A percentile compares a stretch with the other conserved stretches of the same genome.
Evolutionary conservation across 345 rosid species (phyloP).

Genomic region (Diplotaxis tenuifolia): DNA sequence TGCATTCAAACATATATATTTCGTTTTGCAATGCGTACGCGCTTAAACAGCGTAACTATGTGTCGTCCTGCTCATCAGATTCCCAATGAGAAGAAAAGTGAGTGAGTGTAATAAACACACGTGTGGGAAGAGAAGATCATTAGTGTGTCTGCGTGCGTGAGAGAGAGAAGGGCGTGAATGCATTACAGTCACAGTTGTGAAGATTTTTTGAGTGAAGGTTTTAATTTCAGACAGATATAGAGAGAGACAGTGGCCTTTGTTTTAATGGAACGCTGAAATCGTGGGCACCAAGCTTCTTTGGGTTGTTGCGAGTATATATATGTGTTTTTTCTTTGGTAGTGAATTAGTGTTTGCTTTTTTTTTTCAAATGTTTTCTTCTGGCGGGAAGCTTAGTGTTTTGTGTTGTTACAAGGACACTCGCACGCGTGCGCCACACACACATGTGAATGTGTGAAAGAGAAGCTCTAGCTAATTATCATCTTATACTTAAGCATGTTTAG

Average conservation of each 20-base stretch:
- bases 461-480: neutral
- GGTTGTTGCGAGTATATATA: constrained; percentile 1
- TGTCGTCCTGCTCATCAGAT: too few relatives aligned
- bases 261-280: constrained; percentile 35
- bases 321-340: neutral
- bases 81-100: constrained; percentile 70
- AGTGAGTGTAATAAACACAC: constrained; percentile 18
- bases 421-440: neutral
- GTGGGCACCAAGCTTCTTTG: constrained; percentile 9
- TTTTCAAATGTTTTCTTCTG: constrained; percentile 34
- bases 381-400: constrained; percentile 27
- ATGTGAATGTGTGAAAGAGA: neutral
- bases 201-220: constrained; percentile 17
- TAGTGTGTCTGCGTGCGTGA: constrained; percentile 20
- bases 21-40: too few relatives aligned
- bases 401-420: constrained; percentile 15
- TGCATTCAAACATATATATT: too few relatives aligned
- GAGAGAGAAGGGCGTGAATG: too few relatives aligned
- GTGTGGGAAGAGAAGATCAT: constrained; percentile 21
- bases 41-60: too few relatives aligned
- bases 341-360: constrained; percentile 15
- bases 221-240: neutral
- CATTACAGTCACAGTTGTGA: constrained; percentile 8
- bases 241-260: too few relatives aligned
- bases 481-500: neutral